Conservation (phyloP, 495 filamentous ascomycete genomes). For the Aspergillus bridgeri region DNA sequence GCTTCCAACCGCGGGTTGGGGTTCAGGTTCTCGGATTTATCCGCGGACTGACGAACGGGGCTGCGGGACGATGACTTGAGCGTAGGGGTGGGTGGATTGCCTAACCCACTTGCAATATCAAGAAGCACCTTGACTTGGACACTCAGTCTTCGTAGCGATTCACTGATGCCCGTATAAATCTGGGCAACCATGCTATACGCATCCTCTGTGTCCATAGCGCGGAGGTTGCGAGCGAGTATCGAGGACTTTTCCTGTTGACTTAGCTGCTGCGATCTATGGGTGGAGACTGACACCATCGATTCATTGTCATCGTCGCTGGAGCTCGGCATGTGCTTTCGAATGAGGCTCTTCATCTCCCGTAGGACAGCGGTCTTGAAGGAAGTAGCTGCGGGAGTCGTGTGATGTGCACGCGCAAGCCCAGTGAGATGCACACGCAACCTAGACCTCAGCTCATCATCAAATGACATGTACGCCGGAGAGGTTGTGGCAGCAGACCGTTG, state of each 20-base stretch:
- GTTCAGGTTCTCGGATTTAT: constrained; percentile 18
- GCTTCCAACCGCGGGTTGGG: constrained; percentile 14
- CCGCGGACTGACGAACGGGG: constrained; percentile 35
- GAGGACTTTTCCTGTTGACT: constrained; percentile 86
- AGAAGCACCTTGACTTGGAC: constrained; percentile 94
- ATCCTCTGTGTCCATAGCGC: constrained; percentile 76
- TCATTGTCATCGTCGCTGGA: constrained; percentile 92
- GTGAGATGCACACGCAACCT: constrained; percentile 64
- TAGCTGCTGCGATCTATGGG: constrained; percentile 64
- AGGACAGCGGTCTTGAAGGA: constrained; percentile 85
- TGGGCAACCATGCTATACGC: constrained; percentile 80
- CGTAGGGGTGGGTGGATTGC: constrained; percentile 28
- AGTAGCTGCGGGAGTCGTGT: constrained; percentile 73
- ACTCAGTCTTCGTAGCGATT: constrained; percentile 77
- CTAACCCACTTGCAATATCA: constrained; percentile 82
- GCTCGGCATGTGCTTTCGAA: constrained; percentile 80
- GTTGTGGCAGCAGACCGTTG: constrained; percentile 62
- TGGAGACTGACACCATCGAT: constrained; percentile 83
- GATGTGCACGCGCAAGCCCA: constrained; percentile 74
- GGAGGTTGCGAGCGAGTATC: constrained; percentile 85
- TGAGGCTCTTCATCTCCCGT: constrained; percentile 81
- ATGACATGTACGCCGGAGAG: constrained; percentile 70
- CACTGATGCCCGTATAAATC: constrained; percentile 83
- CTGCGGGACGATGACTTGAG: constrained; percentile 46
- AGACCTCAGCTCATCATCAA: constrained; percentile 63